Conservation (phyloP, 2,329 filamentous ascomycete genomes). For the Ascochyta rabiei region DNA sequence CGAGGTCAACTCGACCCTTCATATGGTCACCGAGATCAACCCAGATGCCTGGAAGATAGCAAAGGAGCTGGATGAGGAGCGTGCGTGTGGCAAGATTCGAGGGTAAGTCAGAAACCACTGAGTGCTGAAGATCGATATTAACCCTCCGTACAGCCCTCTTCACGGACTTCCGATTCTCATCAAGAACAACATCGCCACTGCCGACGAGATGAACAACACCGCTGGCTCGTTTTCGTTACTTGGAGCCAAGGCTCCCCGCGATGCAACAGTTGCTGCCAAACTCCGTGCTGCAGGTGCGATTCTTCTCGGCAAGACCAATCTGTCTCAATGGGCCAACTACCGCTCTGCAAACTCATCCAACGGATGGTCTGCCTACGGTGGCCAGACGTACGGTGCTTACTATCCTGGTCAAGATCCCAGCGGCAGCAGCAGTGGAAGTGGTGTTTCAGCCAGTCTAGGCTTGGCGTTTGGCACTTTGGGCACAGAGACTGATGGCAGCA, state of each 20-base stretch:
- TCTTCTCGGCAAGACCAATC: conserved; percentile 69
- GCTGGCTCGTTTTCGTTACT: conserved; percentile 68
- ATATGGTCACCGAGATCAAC: conserved; percentile 62
- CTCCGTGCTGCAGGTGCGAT: conserved; percentile 66
- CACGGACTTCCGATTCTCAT: conserved; percentile 70
- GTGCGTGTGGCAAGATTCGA: conserved; percentile 53
- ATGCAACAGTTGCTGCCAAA: conserved; percentile 65
- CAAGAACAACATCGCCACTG: conserved; percentile 71
- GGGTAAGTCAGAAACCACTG: conserved; percentile 43
- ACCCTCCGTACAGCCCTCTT: conserved; percentile 52
- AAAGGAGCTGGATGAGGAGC: conserved; percentile 54
- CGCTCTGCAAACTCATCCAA: conserved; percentile 63
- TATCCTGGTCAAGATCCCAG: conserved; percentile 65
- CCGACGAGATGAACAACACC: conserved; percentile 67
- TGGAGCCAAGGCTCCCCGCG: conserved; percentile 62
- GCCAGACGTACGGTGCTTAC: conserved; percentile 67
- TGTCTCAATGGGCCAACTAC: conserved; percentile 70
- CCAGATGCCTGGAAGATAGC: conserved; percentile 61
- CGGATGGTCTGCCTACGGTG: conserved; percentile 70
- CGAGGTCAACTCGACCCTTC: conserved; percentile 60
- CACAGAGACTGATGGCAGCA: conserved; percentile 68
- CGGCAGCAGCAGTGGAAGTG: conserved; percentile 58
- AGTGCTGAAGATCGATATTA: not conserved
- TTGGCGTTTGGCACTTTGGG: conserved; percentile 65
- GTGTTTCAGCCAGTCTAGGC: conserved; percentile 64